Conservation (phyloP, 192 early-diverging fungal species). For the Pilaira anomala region DNA sequence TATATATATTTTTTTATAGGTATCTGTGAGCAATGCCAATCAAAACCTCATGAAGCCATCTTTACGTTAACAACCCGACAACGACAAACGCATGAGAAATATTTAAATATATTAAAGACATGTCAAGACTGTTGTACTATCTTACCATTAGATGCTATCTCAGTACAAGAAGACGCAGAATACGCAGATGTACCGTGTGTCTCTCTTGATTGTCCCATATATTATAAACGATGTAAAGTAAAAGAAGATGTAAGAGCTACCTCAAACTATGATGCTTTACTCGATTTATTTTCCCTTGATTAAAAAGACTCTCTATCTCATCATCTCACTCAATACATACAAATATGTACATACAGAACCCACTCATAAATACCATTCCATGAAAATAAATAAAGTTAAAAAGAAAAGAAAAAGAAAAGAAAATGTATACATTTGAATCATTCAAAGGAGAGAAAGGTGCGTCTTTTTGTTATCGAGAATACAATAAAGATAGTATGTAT, state of each 20-base stretch:
- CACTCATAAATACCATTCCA: background rate
- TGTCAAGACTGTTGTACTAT: conserved; percentile 55
- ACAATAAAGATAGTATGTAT: background rate
- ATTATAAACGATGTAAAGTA: conserved; percentile 38
- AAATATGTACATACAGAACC: background rate
- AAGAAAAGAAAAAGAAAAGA: background rate
- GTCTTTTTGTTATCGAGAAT: conserved; percentile 6
- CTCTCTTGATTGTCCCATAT: conserved; percentile 62
- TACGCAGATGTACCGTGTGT: conserved; percentile 47
- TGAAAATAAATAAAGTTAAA: too few species aligned
- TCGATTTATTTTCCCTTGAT: conserved; percentile 13
- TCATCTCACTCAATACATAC: too few species aligned
- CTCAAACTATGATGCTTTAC: conserved; percentile 17
- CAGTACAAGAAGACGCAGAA: conserved; percentile 9
- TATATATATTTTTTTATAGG: conserved; percentile 4
- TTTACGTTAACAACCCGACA: conserved; percentile 8
- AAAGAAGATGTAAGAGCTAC: conserved; percentile 20
- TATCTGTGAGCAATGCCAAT: conserved; percentile 15
- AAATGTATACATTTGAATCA: background rate
- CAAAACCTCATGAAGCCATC: background rate
- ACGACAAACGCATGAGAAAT: conserved; percentile 38
- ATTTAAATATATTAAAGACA: conserved; percentile 32
- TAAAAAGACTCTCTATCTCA: background rate
- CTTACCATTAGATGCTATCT: background rate
- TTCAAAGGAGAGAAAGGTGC: background rate